A percentile compares a stretch with the other conserved stretches of the same genome.
phyloP scores from a whole-genome alignment of 2,329 filamentous ascomycete species.

The Aspergillus transmontanensis region DNA sequence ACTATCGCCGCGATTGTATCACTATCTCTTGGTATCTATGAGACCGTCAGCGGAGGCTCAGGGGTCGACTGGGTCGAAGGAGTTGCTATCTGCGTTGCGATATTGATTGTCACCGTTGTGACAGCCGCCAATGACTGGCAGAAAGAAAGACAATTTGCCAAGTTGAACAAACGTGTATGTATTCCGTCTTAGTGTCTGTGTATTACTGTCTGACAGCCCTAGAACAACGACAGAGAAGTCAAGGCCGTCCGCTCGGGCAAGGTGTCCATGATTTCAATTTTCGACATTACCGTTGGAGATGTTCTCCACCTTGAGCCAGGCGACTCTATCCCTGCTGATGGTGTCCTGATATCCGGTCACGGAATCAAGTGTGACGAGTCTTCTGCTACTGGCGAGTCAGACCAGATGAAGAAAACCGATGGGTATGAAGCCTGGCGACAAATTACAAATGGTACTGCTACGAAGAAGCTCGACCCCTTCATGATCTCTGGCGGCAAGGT shows the following conservation, averaged over 20 bases:
- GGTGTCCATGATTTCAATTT: slow-evolving; percentile 64
- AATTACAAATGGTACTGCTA: slow-evolving; percentile 55
- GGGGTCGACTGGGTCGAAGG: slow-evolving; percentile 68
- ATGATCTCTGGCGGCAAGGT: slow-evolving; percentile 81
- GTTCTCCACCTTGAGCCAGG: slow-evolving; percentile 70
- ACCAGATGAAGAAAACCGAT: slow-evolving; percentile 68
- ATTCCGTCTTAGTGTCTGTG: not conserved
- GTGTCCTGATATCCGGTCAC: slow-evolving; percentile 67
- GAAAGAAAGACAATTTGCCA: slow-evolving; percentile 67
- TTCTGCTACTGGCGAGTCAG: slow-evolving; percentile 73
- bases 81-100: slow-evolving; percentile 67
- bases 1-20: slow-evolving; percentile 70
- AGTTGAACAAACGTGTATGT: slow-evolving; percentile 56
- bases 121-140: slow-evolving; percentile 69
- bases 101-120: slow-evolving; percentile 65
- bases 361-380: slow-evolving; percentile 73
- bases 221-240: slow-evolving; percentile 66
- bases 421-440: slow-evolving; percentile 62
- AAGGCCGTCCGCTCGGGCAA: slow-evolving; percentile 70
- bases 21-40: slow-evolving; percentile 69
- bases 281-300: slow-evolving; percentile 70
- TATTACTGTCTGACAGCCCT: slow-evolving; percentile 29
- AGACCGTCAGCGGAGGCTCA: slow-evolving; percentile 57
- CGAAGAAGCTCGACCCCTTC: slow-evolving; percentile 65
- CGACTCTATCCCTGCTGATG: slow-evolving; percentile 71